phyloP scores from a whole-genome alignment of 129 eudicot genomes.

The Smallanthus sonchifolius region DNA sequence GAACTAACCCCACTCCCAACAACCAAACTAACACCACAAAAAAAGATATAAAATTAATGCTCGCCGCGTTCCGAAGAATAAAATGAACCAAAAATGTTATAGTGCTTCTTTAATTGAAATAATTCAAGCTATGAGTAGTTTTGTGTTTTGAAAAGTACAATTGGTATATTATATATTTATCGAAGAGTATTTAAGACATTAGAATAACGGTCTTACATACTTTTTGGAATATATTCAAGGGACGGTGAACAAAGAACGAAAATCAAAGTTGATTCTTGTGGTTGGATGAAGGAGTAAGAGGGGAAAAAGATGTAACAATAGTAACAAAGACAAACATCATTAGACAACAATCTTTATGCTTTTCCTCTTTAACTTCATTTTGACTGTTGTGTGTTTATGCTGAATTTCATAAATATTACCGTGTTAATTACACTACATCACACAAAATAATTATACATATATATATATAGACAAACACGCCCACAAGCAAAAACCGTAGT shows the following conservation, averaged over 20 bases:
- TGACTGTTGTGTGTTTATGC: conserved; percentile 33
- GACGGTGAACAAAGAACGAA: neutral
- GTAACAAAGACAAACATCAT: conserved; percentile 33
- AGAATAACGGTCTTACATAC: neutral
- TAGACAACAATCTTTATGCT: conserved; percentile 19
- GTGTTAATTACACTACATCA: conserved; percentile 10
- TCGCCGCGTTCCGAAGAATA: neutral
- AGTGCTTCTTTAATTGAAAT: neutral
- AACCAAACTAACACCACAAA: conserved; percentile 45
- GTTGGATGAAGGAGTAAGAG: conserved; percentile 10
- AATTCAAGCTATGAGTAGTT: neutral
- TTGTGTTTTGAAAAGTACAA: neutral
- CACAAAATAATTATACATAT: neutral
- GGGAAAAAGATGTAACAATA: conserved; percentile 30
- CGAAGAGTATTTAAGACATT: neutral
- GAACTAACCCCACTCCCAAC: conserved; percentile 87
- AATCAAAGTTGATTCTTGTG: conserved; percentile 12
- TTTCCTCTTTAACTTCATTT: conserved; percentile 40
- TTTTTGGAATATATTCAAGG: neutral
- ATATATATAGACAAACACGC: neutral
- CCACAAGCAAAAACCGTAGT: neutral
- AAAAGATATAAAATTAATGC: neutral
- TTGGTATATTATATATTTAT: neutral
- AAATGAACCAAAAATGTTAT: neutral
- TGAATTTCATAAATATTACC: conserved; percentile 15